phyloP scores from a whole-genome alignment of 805 yeast species.

The Candida khao-thaluensis region DNA sequence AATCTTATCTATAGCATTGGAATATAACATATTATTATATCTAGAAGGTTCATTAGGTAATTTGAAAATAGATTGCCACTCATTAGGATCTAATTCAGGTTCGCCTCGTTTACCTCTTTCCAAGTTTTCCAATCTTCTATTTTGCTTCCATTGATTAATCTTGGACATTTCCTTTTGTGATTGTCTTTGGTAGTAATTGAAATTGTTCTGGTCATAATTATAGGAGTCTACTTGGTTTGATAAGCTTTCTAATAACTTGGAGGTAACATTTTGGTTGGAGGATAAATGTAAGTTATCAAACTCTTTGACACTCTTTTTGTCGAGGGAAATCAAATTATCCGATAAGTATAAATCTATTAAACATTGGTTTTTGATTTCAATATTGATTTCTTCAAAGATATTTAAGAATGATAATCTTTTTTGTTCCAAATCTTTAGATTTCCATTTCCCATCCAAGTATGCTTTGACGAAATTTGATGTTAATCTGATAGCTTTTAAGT shows the following conservation, averaged over 20 bases:
- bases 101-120: conserved; percentile 59
- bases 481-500: conserved; percentile 68
- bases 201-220: conserved; percentile 75
- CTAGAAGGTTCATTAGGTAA: conserved; percentile 75
- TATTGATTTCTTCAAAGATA: conserved; percentile 70
- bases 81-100: conserved; percentile 53
- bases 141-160: conserved; percentile 72
- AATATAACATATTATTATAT: conserved; percentile 65
- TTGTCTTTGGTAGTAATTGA: conserved; percentile 79
- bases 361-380: conserved; percentile 64
- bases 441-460: conserved; percentile 59
- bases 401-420: conserved; percentile 62
- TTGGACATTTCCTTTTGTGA: conserved; percentile 66
- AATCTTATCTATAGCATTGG: conserved; percentile 66
- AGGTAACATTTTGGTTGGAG: conserved; percentile 43
- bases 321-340: conserved; percentile 11
- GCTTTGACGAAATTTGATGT: conserved; percentile 58
- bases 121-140: conserved; percentile 63
- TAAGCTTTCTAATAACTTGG: conserved; percentile 57
- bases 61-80: conserved; percentile 65
- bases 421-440: conserved; percentile 59
- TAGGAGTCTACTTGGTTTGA: conserved; percentile 70
- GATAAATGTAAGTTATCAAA: conserved; percentile 41
- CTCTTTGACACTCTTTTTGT: conserved; percentile 21
- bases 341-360: conserved; percentile 56